These are phyloP conservation scores for Daldinia decipiens DNA, from an alignment of 495 filamentous ascomycete genomes.

Conservation along the genomic window DNA sequence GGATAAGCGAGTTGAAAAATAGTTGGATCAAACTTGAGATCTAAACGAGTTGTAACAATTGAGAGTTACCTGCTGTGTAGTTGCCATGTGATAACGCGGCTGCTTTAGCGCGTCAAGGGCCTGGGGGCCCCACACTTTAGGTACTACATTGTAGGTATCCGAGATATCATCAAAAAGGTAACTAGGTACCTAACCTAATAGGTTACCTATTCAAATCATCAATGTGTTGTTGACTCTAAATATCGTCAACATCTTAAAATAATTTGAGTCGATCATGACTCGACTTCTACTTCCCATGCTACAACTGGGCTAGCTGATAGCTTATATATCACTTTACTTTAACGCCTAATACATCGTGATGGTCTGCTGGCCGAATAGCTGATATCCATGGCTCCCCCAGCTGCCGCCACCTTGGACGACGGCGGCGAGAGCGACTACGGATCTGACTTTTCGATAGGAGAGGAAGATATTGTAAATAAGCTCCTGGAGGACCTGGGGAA, in stretches of 20 bases:
- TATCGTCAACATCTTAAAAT: background rate
- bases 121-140: no score
- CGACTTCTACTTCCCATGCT: background rate
- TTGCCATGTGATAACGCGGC: conserved; percentile 32
- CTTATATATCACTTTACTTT: background rate
- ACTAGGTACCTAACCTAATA: no score
- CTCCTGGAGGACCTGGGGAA: conserved; percentile 31
- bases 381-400: conserved; percentile 28
- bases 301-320: background rate
- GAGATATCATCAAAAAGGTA: no score
- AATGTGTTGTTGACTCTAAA: background rate
- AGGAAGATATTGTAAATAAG: conserved; percentile 53
- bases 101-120: no score
- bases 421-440: conserved; percentile 70
- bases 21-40: no score
- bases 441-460: conserved; percentile 74
- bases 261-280: conserved; percentile 25
- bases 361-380: background rate
- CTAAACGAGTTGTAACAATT: no score
- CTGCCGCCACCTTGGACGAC: conserved; percentile 15
- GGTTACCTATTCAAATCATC: no score
- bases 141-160: no score
- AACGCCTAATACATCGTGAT: background rate
- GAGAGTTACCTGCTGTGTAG: no score
- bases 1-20: no score